phyloP scores from a whole-genome alignment of 192 early-diverging fungal genomes.

The Endogone sp. region DNA sequence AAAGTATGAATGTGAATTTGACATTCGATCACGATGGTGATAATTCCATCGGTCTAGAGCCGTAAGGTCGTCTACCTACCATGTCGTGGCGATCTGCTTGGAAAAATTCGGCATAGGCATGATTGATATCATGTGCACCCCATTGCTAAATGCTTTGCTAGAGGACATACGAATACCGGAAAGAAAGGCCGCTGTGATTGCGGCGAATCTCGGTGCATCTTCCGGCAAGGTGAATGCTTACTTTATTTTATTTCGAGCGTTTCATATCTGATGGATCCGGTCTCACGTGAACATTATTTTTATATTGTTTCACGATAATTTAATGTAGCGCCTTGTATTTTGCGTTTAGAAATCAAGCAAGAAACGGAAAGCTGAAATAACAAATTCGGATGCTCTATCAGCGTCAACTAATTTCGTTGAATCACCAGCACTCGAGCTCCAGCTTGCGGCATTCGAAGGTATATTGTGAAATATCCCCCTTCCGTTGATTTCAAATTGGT shows the following conservation, averaged over 20 bases:
- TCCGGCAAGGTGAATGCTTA: no score
- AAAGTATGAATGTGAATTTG: no score
- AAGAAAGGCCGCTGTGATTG: slow-evolving; percentile 1
- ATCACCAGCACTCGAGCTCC: neutral
- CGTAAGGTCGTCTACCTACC: slow-evolving; percentile 34
- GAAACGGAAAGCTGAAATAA: slow-evolving; percentile 26
- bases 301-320: neutral
- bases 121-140: slow-evolving; percentile 36
- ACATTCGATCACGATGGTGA: neutral
- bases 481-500: no score
- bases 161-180: slow-evolving; percentile 36
- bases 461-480: no score
- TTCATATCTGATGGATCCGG: neutral
- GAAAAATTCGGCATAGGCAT: slow-evolving; percentile 43
- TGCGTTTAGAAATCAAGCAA: slow-evolving; percentile 15
- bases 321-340: neutral
- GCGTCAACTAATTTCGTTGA: neutral
- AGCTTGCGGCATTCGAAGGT: slow-evolving; percentile 19
- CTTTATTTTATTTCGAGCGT: neutral
- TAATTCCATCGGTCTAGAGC: slow-evolving; percentile 7
- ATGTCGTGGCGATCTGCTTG: slow-evolving; percentile 36
- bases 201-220: no score
- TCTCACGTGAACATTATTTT: neutral
- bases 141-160: slow-evolving; percentile 30
- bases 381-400: slow-evolving; percentile 27